Evolutionary conservation across 768 basidiomycete genomes (phyloP), one percentile per base, ranked within the genome.

Genomic region (Pulveroboletus sp.): DNA sequence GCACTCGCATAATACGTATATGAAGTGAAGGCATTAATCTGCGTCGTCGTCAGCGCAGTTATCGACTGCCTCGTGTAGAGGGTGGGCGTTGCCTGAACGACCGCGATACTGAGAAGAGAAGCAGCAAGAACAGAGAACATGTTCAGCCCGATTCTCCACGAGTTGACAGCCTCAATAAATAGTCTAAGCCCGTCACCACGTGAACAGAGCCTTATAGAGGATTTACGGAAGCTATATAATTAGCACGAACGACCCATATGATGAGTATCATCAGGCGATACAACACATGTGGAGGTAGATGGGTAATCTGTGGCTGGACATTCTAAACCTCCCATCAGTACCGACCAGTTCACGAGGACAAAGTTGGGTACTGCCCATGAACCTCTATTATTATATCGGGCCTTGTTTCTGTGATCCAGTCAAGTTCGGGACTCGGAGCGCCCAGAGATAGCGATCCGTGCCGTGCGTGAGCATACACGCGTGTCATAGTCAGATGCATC

Each of bases 381-480:
- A 21, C 21, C 21, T 21, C 21, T 21, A 21, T 21, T 21, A 21
- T 21, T 21, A 21, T 21, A 21, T 21, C 21, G 21, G n/a, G 21
- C 21, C 59, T 1, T 63, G 59, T 8, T 71, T 62, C 55, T 89
- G 78, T 5, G 73, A 57, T 0, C 67, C 51, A 4, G 71, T 66
- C 49, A 90, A 62, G 15, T 58, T 62, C 5, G 82, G 77, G 1
- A 73, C 52, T 5, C 81, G 74, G 14, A 88, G 68, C 2, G 82
- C 74, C 81, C 86, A 89, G 14, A 89, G 45, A 26, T 69, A 51
- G 6, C 82, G 72, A 57, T 90, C 89, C 8, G 78, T 78, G 6
- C 70, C 84, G 57, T 90, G 88, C 0, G 85, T 87, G 7, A 36
- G 9, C 2, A 21, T 21, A 21, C 21, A 21, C 14, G 17, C 27